phyloP scores from a whole-genome alignment of 2,329 filamentous ascomycete species.

The Xylaria polymorpha region DNA sequence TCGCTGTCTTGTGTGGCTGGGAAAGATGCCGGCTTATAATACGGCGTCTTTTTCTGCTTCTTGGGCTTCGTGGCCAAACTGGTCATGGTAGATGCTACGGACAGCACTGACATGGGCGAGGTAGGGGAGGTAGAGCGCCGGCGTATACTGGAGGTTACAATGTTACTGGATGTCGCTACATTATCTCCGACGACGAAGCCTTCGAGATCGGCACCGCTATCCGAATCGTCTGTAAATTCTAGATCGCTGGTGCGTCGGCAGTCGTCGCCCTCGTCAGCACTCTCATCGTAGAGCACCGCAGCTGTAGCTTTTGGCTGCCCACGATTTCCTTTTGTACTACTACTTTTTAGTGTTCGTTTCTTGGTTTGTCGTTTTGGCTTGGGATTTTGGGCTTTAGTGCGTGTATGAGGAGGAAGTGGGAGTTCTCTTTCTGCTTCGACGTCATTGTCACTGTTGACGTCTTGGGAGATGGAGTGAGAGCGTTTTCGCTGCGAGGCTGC shows the following conservation, averaged over 20 bases:
- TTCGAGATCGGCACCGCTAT: slow-evolving; percentile 49
- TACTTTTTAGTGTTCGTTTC: slow-evolving; percentile 25
- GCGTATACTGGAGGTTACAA: slow-evolving; percentile 44
- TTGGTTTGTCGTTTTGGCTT: slow-evolving; percentile 27
- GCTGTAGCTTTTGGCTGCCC: slow-evolving; percentile 36
- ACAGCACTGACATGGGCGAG: slow-evolving; percentile 42
- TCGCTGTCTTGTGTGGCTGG: slow-evolving; percentile 42
- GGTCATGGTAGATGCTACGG: slow-evolving; percentile 37
- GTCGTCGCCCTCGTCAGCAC: slow-evolving; percentile 51
- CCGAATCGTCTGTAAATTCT: slow-evolving; percentile 52
- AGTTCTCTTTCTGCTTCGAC: slow-evolving; percentile 29
- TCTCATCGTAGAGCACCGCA: slow-evolving; percentile 48
- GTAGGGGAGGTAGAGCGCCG: slow-evolving; percentile 41
- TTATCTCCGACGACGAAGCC: slow-evolving; percentile 51
- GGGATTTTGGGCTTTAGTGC: slow-evolving; percentile 29
- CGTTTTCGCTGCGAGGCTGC: slow-evolving; percentile 22
- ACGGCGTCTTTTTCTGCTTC: slow-evolving; percentile 33
- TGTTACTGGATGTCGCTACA: slow-evolving; percentile 47
- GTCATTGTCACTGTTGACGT: slow-evolving; percentile 23
- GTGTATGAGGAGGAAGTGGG: slow-evolving; percentile 38
- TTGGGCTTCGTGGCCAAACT: slow-evolving; percentile 20
- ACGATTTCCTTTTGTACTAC: slow-evolving; percentile 31
- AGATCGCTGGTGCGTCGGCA: slow-evolving; percentile 53
- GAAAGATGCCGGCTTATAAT: slow-evolving; percentile 43
- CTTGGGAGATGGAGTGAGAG: slow-evolving; percentile 23